These are phyloP conservation scores for Fusarium xyrophilum DNA, from an alignment of 2,329 filamentous ascomycete species.

Conservation along the genomic window DNA sequence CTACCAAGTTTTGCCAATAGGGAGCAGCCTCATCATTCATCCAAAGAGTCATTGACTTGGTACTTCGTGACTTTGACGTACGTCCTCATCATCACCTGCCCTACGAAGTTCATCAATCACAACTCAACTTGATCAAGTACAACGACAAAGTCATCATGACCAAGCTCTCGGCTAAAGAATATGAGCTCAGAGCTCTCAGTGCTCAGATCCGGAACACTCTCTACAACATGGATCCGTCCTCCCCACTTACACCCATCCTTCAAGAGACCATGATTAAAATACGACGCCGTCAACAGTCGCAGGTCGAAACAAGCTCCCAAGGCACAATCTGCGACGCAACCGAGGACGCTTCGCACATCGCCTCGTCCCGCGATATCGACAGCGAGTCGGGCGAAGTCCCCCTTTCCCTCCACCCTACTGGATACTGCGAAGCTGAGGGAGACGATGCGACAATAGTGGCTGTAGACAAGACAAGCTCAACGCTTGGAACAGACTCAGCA, in stretches of 20 bases:
- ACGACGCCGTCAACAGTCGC: neutral
- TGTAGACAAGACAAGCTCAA: too few relatives aligned
- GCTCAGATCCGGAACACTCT: neutral
- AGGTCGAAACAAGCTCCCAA: neutral
- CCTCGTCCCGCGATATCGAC: too few relatives aligned
- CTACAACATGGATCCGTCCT: neutral
- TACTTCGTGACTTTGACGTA: too few relatives aligned
- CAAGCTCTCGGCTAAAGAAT: neutral
- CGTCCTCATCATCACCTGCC: neutral
- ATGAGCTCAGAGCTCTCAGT: neutral
- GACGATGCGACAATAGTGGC: too few relatives aligned
- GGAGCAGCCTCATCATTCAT: neutral
- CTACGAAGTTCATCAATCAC: neutral
- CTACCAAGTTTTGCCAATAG: neutral
- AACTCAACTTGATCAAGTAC: too few relatives aligned
- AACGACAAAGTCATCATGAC: neutral
- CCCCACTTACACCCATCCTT: neutral
- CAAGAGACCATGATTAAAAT: neutral
- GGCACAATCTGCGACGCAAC: too few relatives aligned
- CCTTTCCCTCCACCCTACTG: too few relatives aligned
- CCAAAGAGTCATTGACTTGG: too few relatives aligned
- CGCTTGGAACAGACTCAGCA: too few relatives aligned
- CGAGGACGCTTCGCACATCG: too few relatives aligned
- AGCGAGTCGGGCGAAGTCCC: too few relatives aligned
- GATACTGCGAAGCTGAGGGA: too few relatives aligned